Conservation (phyloP, 176 grass and related monocot genomes). For the Triticum turgidum region DNA sequence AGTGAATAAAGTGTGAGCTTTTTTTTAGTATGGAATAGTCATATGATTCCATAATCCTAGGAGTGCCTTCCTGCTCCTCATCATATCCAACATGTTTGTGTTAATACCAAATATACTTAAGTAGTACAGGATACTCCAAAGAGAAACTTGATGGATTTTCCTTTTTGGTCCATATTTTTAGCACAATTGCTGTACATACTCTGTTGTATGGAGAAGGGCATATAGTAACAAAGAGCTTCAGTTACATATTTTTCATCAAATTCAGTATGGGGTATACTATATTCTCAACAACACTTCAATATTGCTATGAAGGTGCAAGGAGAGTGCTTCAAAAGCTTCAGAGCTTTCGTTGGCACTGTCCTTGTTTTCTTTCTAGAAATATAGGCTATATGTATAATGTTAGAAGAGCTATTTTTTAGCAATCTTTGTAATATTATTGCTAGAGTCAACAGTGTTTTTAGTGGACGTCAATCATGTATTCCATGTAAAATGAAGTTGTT, state of each 20-base stretch:
- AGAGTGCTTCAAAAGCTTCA: background rate
- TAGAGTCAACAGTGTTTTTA: conserved; percentile 15
- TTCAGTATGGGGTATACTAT: background rate
- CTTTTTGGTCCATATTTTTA: background rate
- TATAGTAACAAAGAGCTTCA: background rate
- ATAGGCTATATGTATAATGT: conserved; percentile 13
- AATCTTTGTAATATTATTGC: background rate
- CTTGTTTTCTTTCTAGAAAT: conserved; percentile 1
- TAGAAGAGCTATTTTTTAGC: background rate
- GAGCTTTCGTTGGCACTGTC: conserved; percentile 1
- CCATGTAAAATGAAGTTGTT: conserved; percentile 17
- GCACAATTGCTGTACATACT: background rate
- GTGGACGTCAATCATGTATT: conserved; percentile 19
- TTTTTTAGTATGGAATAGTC: background rate
- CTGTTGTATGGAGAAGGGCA: conserved; percentile 5
- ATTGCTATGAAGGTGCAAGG: background rate
- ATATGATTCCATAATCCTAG: conserved; percentile 16
- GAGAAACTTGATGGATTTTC: background rate
- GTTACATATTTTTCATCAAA: background rate
- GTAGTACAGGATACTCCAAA: conserved; percentile 1
- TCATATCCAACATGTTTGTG: background rate
- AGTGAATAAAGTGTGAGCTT: background rate
- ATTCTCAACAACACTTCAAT: background rate
- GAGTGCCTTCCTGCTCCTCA: conserved; percentile 7
- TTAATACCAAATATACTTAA: background rate